A percentile compares a stretch with the other conserved stretches of the same genome.
Evolutionary conservation across 2,329 filamentous ascomycete genomes (phyloP).

Genomic region (Conoideocrella luteorostrata): DNA sequence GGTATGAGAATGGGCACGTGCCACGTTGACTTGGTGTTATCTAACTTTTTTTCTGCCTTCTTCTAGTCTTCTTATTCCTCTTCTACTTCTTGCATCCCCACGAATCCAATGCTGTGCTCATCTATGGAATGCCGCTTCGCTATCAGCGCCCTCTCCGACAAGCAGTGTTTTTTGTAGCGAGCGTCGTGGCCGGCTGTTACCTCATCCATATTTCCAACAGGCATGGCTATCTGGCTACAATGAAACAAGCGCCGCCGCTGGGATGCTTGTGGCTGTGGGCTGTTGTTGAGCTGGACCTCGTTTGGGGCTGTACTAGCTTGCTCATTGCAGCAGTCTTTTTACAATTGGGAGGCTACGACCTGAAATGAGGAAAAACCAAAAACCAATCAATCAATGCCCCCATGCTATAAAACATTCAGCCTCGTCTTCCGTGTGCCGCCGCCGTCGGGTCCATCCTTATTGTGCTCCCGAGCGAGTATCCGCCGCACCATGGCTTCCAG

Average conservation of each 20-base stretch:
- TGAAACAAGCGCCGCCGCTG: slow-evolving; percentile 86
- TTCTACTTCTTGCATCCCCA: slow-evolving; percentile 53
- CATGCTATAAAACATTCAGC: no score
- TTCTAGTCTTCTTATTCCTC: slow-evolving; percentile 47
- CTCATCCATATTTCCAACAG: slow-evolving; percentile 76
- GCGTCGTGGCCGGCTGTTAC: slow-evolving; percentile 64
- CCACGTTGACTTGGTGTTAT: no score
- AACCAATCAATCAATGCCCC: no score
- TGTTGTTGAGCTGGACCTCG: slow-evolving; percentile 75
- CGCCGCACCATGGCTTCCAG: no score
- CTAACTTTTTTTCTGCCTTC: no score
- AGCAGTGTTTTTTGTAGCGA: slow-evolving; percentile 55
- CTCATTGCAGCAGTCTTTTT: slow-evolving; percentile 38
- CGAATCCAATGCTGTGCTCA: slow-evolving; percentile 37
- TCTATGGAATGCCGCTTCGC: slow-evolving; percentile 42
- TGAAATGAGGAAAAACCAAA: no score
- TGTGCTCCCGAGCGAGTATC: no score
- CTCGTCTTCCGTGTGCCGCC: no score
- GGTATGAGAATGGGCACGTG: slow-evolving; percentile 33
- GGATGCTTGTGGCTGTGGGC: slow-evolving; percentile 92
- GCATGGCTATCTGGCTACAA: slow-evolving; percentile 75
- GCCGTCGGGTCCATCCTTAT: no score
- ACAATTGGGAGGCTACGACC: slow-evolving; percentile 42
- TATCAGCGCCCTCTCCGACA: slow-evolving; percentile 47
- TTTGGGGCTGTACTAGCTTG: slow-evolving; percentile 54